phyloP scores from a whole-genome alignment of 73 alveolate species.

The Symbiodinium natans region DNA sequence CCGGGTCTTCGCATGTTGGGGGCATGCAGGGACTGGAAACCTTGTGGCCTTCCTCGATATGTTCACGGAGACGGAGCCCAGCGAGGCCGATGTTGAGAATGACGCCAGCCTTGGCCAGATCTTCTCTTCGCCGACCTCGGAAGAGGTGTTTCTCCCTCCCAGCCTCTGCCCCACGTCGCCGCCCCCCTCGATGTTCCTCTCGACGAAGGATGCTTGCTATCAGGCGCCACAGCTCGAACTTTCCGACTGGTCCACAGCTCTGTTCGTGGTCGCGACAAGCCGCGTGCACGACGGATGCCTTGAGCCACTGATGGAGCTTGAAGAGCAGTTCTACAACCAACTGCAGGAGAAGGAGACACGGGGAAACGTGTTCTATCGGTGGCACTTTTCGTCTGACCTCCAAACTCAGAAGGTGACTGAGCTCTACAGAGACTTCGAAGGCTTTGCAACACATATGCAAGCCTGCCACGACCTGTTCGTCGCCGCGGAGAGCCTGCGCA shows the following conservation, averaged over 20 bases:
- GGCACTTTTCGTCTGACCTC: neutral
- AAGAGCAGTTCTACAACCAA: neutral
- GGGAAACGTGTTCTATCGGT: neutral
- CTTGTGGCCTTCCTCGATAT: too few species aligned
- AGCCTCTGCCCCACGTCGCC: too few species aligned
- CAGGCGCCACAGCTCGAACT: neutral
- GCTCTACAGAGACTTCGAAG: neutral
- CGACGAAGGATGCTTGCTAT: neutral
- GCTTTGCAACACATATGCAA: neutral
- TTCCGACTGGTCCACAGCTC: neutral
- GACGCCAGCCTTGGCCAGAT: too few species aligned
- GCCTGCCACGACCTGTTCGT: neutral
- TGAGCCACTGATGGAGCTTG: neutral
- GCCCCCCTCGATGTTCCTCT: too few species aligned
- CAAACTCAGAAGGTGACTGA: neutral
- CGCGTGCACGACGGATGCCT: neutral
- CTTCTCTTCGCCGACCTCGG: too few species aligned
- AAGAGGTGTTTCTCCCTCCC: too few species aligned
- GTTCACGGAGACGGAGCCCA: too few species aligned
- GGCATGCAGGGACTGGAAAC: too few species aligned
- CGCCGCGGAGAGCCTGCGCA: neutral
- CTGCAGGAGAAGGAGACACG: neutral
- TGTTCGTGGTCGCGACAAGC: neutral
- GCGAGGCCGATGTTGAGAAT: too few species aligned
- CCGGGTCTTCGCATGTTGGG: too few species aligned